phyloP scores from a whole-genome alignment of 202 grass and related monocot species.

The Carex sylvatica region DNA sequence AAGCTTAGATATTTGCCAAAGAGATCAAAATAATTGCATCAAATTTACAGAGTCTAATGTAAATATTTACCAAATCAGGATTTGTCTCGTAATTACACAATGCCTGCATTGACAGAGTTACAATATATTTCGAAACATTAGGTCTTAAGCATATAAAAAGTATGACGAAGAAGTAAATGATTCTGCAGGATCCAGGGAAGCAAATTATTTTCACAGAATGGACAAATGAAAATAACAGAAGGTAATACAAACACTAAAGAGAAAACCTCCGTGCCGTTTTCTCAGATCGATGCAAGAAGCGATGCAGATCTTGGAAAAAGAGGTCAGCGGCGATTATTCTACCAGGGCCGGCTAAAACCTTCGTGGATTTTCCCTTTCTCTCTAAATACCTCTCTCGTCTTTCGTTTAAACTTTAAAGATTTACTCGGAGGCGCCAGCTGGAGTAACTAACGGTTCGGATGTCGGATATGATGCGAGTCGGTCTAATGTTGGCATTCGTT shows the following conservation, averaged over 20 bases:
- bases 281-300: background rate
- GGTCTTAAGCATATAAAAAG: background rate
- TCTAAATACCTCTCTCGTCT: background rate
- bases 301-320: background rate
- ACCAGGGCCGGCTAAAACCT: background rate
- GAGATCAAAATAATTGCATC: background rate
- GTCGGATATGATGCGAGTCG: background rate
- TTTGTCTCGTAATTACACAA: background rate
- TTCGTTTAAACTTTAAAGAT: slow-evolving; percentile 18
- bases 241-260: background rate
- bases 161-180: background rate
- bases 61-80: background rate
- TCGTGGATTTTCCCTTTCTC: background rate
- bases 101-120: background rate
- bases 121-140: background rate
- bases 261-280: background rate
- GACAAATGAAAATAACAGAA: background rate
- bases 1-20: background rate
- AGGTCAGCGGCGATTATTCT: background rate
- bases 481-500: background rate
- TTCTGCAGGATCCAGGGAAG: background rate
- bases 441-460: background rate
- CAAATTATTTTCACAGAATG: background rate
- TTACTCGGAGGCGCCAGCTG: slow-evolving; percentile 20
- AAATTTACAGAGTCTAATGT: background rate